A percentile compares a stretch with the other conserved stretches of the same genome.
Evolutionary conservation across 768 basidiomycete genomes (phyloP).

Genomic region (Xerocomus brunneocitrinus): DNA sequence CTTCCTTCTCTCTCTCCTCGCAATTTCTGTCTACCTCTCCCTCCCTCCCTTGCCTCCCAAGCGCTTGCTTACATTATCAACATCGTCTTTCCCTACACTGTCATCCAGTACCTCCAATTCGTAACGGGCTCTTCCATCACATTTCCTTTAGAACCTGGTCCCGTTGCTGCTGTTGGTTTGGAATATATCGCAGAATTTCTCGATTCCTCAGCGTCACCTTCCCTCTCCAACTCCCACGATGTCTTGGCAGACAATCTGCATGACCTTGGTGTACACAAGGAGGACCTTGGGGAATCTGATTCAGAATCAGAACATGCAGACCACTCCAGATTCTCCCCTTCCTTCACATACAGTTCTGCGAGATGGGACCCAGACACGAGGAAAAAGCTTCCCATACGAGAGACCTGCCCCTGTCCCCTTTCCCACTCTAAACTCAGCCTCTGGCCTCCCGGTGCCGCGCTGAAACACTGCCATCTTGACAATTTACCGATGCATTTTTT

Average conservation of each 20-base stretch:
- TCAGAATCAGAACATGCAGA: too few species aligned
- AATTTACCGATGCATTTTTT: conserved; percentile 12
- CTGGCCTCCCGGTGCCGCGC: conserved; percentile 14
- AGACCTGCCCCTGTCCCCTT: conserved; percentile 14
- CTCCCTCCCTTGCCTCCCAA: conserved; percentile 69
- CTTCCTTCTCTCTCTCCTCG: conserved; percentile 63
- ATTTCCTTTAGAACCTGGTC: conserved; percentile 37
- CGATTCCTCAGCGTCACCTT: too few species aligned
- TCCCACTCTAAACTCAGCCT: conserved; percentile 15
- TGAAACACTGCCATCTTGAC: conserved; percentile 5
- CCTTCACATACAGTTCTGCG: too few species aligned
- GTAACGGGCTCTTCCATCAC: conserved; percentile 69
- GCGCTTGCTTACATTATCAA: conserved; percentile 64
- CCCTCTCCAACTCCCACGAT: too few species aligned
- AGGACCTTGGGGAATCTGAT: too few species aligned
- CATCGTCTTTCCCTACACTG: conserved; percentile 76
- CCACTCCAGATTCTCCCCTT: too few species aligned
- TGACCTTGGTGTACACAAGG: too few species aligned
- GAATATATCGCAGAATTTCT: conserved; percentile 56
- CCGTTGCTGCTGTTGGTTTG: conserved; percentile 63
- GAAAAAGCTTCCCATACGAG: background rate
- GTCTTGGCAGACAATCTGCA: too few species aligned
- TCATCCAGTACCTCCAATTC: conserved; percentile 73
- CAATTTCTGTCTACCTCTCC: conserved; percentile 82
- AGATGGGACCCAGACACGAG: conserved; percentile 70